Conservation (phyloP, 2,329 filamentous ascomycete species). For the Fusarium mundagurra region DNA sequence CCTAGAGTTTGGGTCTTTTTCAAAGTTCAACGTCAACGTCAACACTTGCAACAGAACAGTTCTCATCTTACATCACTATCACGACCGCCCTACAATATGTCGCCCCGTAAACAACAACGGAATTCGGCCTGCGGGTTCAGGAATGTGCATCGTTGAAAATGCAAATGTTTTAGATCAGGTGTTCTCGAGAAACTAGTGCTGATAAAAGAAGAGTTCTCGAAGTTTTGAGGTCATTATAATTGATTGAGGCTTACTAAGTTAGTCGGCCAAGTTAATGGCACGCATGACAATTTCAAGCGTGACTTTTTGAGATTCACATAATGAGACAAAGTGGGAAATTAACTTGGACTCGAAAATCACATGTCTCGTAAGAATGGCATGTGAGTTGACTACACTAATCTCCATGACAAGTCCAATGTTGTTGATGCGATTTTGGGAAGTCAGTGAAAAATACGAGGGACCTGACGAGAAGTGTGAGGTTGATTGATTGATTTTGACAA, state of each 20-base stretch:
- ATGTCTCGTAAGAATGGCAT: background rate
- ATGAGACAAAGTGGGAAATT: background rate
- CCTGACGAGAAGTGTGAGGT: no score
- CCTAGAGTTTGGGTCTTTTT: background rate
- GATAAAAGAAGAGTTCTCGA: background rate
- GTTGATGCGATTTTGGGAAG: background rate
- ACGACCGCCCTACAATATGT: background rate
- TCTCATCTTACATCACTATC: background rate
- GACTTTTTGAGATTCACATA: background rate
- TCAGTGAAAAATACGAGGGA: background rate
- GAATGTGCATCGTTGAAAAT: background rate
- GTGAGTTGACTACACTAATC: background rate
- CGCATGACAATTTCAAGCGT: background rate
- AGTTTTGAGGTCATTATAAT: background rate
- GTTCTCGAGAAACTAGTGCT: background rate
- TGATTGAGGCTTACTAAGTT: background rate
- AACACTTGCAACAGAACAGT: background rate
- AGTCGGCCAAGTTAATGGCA: background rate
- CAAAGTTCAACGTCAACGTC: background rate
- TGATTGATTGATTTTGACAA: background rate
- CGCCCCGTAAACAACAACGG: background rate
- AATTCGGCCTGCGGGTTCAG: background rate
- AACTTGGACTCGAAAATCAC: background rate
- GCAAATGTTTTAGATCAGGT: background rate
- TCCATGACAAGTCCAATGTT: background rate